Conservation (phyloP, 805 yeast genomes). For the Kluyveromyces dobzhanskii region DNA sequence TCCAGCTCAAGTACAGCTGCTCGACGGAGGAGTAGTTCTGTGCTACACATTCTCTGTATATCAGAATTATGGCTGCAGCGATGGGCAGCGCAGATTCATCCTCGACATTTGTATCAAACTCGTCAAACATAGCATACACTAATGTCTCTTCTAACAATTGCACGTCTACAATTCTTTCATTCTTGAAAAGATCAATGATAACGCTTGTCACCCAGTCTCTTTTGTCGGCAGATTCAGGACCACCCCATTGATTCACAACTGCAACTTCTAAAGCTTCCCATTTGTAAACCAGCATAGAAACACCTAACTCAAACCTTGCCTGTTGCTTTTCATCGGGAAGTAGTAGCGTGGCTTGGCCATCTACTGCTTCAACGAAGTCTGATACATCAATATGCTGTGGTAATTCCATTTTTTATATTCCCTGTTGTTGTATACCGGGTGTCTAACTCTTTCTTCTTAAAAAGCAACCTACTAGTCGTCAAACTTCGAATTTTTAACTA, state of each 20-base stretch:
- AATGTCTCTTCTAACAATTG: conserved; percentile 78
- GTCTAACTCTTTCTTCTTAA: too few relatives aligned
- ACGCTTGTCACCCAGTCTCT: conserved; percentile 91
- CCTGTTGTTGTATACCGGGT: too few relatives aligned
- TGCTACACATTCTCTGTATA: conserved; percentile 56
- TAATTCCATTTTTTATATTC: conserved; percentile 1
- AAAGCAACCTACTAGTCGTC: too few relatives aligned
- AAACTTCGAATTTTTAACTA: too few relatives aligned
- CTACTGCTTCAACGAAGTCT: conserved; percentile 47
- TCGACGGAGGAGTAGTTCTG: conserved; percentile 51
- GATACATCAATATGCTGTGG: conserved; percentile 26
- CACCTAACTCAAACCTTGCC: conserved; percentile 86
- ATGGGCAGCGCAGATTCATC: conserved; percentile 78
- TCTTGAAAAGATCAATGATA: conserved; percentile 66
- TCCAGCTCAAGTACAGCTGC: conserved; percentile 50
- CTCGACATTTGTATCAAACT: conserved; percentile 81
- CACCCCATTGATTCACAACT: conserved; percentile 93
- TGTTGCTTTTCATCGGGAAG: conserved; percentile 59
- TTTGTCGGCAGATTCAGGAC: conserved; percentile 80
- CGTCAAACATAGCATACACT: conserved; percentile 87
- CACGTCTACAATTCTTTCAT: conserved; percentile 59
- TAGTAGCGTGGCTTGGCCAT: conserved; percentile 31
- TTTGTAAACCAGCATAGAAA: conserved; percentile 77
- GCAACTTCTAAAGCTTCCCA: conserved; percentile 90
- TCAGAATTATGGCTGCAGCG: conserved; percentile 55